Conservation (phyloP, 2,329 filamentous ascomycete genomes). For the Fusarium goolgardi region DNA sequence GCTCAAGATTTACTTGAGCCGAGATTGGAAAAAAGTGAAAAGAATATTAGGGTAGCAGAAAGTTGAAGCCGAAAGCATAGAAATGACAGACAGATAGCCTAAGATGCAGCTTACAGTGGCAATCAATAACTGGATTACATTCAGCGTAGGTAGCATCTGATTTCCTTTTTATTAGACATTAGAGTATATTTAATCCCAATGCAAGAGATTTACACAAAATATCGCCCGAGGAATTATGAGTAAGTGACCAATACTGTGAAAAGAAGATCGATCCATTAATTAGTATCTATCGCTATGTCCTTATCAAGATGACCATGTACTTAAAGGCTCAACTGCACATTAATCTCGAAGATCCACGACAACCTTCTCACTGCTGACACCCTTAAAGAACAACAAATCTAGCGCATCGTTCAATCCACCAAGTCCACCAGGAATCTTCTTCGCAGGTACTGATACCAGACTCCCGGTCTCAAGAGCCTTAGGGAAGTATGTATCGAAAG, state of each 20-base stretch:
- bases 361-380: constrained; percentile 38
- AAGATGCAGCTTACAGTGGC: too few relatives aligned
- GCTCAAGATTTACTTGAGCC: not conserved
- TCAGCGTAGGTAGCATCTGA: too few relatives aligned
- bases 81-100: too few relatives aligned
- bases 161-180: too few relatives aligned
- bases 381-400: constrained; percentile 23
- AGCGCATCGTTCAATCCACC: constrained; percentile 30
- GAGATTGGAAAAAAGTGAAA: not conserved
- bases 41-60: not conserved
- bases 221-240: too few relatives aligned
- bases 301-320: too few relatives aligned
- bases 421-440: constrained; percentile 30
- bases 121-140: too few relatives aligned
- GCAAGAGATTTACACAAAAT: too few relatives aligned
- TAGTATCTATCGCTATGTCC: rapidly evolving
- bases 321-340: rapidly evolving
- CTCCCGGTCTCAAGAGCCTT: constrained; percentile 21
- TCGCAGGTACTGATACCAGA: constrained; percentile 23
- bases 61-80: not conserved
- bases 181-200: too few relatives aligned
- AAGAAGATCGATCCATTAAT: not conserved
- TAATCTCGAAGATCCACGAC: constrained; percentile 30
- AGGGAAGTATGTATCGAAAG: constrained; percentile 30
- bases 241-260: not conserved